Base-by-base conservation (phyloP, 208 protist genomes). In the Leptomonas seymouri region DNA sequence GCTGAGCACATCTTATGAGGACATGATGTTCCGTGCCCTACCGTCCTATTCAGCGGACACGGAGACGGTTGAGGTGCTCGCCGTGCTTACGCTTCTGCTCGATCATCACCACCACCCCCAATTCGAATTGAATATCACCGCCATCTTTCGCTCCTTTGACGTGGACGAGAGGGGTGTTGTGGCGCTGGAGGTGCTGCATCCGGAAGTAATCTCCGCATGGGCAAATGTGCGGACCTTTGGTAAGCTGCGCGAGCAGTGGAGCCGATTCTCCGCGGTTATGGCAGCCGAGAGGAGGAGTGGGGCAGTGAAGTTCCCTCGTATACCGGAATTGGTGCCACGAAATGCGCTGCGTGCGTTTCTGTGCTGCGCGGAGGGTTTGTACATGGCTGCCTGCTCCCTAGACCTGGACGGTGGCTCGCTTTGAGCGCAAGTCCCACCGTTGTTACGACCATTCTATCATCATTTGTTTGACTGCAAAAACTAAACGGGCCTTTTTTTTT, bases 61-160 rank as follows among this genome's bases (percentile, higher is more conserved):
- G 2, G 66, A 84, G 36, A 68, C 66, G 16, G 54, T 82, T 2
- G 54, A 46, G 20, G 54, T 79, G 20, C 78, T 76, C 20, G 49
- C 53, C 12, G 60, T 92, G 20, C 89, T 91, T 57, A 78, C 78
- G 9, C 86, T 85, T 45, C 63, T 94, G 36, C 81, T 91, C 0
- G 63, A 84, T 27, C 76, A 89, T 55, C 74, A 77, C 15, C 80
- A 86, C 65, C 89, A 94, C 69, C 81, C 84, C 0, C 58, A 50
- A 14, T 68, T 94, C 5, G 58, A 88, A 57, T 67, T 72, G 16
- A 91, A 91, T 60, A 82, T 92, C 30, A 51, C 42, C 1, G 80
- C 81, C 23, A 73, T 94, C 53, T 92, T 94, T 48, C 69, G 51
- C 20, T 83, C 82, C 39, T 94, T 94, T 58, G 89, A 90, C 55